Percentiles rank a stretch among this genome's conserved stretches.
Evolutionary conservation across 2,329 filamentous ascomycete genomes (phyloP).

Genomic region (Diplodia seriata): DNA sequence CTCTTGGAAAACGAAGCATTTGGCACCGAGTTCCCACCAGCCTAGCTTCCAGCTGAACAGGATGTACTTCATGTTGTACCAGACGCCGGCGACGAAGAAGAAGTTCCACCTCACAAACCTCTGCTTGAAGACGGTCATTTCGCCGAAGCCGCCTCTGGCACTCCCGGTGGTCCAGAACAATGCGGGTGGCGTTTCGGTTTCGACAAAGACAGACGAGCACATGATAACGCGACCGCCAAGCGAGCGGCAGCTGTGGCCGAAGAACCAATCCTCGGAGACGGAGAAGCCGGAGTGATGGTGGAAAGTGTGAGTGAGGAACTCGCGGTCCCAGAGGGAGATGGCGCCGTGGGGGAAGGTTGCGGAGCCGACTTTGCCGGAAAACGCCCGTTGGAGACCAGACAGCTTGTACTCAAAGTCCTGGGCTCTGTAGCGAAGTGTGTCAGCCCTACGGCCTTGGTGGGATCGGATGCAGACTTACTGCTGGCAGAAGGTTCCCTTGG

Average conservation of each 20-base stretch:
- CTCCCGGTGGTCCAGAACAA: slow-evolving; percentile 51
- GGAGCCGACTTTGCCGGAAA: slow-evolving; percentile 51
- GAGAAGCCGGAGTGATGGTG: slow-evolving; percentile 58
- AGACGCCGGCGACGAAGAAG: slow-evolving; percentile 59
- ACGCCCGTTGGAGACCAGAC: slow-evolving; percentile 36
- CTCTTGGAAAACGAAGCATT: slow-evolving; percentile 52
- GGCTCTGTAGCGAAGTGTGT: slow-evolving; percentile 38
- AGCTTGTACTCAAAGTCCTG: slow-evolving; percentile 63
- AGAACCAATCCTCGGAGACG: slow-evolving; percentile 61
- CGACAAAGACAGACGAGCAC: slow-evolving; percentile 59
- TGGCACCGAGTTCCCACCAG: slow-evolving; percentile 58
- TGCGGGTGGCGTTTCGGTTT: slow-evolving; percentile 57
- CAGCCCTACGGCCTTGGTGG: not conserved
- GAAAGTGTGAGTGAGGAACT: slow-evolving; percentile 56
- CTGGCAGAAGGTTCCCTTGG: slow-evolving; percentile 48
- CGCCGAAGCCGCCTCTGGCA: slow-evolving; percentile 58
- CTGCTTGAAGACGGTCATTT: slow-evolving; percentile 62
- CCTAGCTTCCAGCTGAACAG: slow-evolving; percentile 57
- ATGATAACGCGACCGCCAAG: slow-evolving; percentile 57
- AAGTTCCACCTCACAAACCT: slow-evolving; percentile 61
- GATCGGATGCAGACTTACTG: slow-evolving; percentile 35
- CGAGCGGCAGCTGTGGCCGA: slow-evolving; percentile 56
- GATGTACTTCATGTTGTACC: slow-evolving; percentile 57
- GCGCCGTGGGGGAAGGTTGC: slow-evolving; percentile 61
- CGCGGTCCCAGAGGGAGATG: slow-evolving; percentile 57